Percentiles rank a stretch among this genome's conserved stretches.
phyloP scores from a whole-genome alignment of 2,329 filamentous ascomycete species.

The Diaporthe nobilis region DNA sequence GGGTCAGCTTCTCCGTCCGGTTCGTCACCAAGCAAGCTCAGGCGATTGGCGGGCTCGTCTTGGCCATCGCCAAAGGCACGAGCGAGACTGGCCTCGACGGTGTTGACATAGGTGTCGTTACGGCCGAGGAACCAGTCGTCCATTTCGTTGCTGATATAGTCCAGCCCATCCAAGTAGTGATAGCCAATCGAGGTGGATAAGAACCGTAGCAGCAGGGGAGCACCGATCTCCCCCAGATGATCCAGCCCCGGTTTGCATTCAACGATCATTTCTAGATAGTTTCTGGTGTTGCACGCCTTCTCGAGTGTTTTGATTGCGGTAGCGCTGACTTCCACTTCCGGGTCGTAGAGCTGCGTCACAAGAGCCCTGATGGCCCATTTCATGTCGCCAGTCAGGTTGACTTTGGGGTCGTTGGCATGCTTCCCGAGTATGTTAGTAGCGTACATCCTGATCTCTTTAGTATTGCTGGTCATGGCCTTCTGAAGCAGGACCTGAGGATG shows the following conservation, averaged over 20 bases:
- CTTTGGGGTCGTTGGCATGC: conserved; percentile 76
- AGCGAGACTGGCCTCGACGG: conserved; percentile 96
- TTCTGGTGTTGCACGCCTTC: conserved; percentile 94
- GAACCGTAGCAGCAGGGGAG: conserved; percentile 91
- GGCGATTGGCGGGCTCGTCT: conserved; percentile 70
- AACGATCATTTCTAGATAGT: conserved; percentile 94
- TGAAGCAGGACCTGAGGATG: conserved; percentile 94
- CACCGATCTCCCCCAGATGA: conserved; percentile 96
- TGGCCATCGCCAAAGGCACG: conserved; percentile 82
- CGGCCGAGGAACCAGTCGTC: conserved; percentile 99
- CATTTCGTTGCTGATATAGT: conserved; percentile 99
- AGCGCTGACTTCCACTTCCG: conserved; percentile 95
- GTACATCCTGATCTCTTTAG: conserved; percentile 92
- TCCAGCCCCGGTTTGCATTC: conserved; percentile 95
- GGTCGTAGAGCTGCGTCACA: conserved; percentile 98
- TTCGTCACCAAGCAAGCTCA: conserved; percentile 71
- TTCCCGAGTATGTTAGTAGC: conserved; percentile 89
- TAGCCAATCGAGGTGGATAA: conserved; percentile 97
- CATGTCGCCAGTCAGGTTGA: conserved; percentile 70
- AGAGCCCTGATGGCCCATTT: conserved; percentile 97
- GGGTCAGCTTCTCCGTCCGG: conserved; percentile 68
- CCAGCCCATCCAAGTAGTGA: conserved; percentile 94
- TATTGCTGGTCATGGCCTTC: conserved; percentile 92
- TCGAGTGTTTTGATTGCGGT: conserved; percentile 97
- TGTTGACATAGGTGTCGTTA: conserved; percentile 94